Conservation (phyloP, 2,329 filamentous ascomycete species). For the Knufia fluminis region DNA sequence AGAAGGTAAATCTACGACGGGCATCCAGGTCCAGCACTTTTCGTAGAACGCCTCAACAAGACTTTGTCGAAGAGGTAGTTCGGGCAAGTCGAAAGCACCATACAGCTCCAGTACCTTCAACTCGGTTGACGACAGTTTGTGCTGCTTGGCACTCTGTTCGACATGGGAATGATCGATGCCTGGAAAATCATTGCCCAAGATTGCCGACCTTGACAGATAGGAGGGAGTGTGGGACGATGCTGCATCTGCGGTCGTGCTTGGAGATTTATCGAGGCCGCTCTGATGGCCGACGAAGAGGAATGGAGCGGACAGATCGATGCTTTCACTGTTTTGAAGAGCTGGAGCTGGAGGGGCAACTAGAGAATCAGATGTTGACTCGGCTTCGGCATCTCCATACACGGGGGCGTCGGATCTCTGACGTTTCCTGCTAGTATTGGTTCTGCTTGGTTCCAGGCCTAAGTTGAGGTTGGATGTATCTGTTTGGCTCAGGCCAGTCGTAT, state of each 20-base stretch:
- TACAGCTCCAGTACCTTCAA: slow-evolving; percentile 14
- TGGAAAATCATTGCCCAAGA: slow-evolving; percentile 14
- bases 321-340: not conserved
- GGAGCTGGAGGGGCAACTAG: not conserved
- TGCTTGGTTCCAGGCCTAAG: slow-evolving; percentile 3
- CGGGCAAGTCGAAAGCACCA: slow-evolving; percentile 12
- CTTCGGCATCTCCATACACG: not conserved
- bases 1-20: slow-evolving; percentile 8
- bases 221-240: slow-evolving; percentile 11
- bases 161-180: slow-evolving; percentile 13
- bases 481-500: not conserved
- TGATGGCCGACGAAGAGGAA: slow-evolving; percentile 10
- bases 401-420: not conserved
- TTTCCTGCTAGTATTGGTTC: not conserved
- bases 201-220: slow-evolving; percentile 12
- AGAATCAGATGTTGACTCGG: not conserved
- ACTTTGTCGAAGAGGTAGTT: slow-evolving; percentile 12
- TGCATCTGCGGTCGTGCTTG: slow-evolving; percentile 8
- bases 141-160: slow-evolving; percentile 9
- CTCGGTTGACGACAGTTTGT: slow-evolving; percentile 9
- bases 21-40: slow-evolving; percentile 16
- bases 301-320: not conserved
- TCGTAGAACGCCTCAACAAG: slow-evolving; percentile 12
- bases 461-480: not conserved
- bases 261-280: slow-evolving; percentile 1